A percentile compares a stretch with the other conserved stretches of the same genome.
Evolutionary conservation across 2,329 filamentous ascomycete species (phyloP).

Genomic region (Colletotrichum sp.): DNA sequence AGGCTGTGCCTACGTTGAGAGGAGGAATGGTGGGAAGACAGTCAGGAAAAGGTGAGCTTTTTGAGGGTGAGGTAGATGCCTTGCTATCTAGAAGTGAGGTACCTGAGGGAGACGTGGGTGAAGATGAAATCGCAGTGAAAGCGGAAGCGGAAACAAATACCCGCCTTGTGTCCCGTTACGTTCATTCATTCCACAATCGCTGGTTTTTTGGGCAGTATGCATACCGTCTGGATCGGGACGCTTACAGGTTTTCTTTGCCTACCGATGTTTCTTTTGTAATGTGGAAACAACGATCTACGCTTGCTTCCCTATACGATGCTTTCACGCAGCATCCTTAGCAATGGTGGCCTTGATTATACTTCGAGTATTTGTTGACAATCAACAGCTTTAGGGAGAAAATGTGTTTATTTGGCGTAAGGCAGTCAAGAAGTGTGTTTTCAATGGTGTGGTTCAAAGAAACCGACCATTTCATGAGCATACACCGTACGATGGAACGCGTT

Average conservation of each 20-base stretch:
- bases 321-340: not conserved
- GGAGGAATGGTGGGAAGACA: not conserved
- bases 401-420: not conserved
- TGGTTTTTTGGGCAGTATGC: accelerated
- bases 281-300: not conserved
- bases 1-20: not conserved
- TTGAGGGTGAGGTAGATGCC: not conserved
- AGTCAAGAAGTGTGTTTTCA: not conserved
- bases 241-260: not conserved
- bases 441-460: not conserved
- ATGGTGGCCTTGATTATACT: accelerated
- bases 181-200: not conserved
- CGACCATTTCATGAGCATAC: not conserved
- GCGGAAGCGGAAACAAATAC: not conserved
- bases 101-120: not conserved
- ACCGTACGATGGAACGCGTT: no score
- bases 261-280: not conserved
- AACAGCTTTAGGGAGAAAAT: no score
- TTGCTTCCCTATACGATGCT: not conserved
- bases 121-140: not conserved
- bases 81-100: not conserved
- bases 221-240: not conserved
- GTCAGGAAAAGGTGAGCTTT: not conserved
- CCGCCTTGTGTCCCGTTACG: not conserved
- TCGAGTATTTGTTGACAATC: no score